These are phyloP conservation scores for Syzygium aqueum DNA, from an alignment of 345 rosid species.

Conservation along the genomic window DNA sequence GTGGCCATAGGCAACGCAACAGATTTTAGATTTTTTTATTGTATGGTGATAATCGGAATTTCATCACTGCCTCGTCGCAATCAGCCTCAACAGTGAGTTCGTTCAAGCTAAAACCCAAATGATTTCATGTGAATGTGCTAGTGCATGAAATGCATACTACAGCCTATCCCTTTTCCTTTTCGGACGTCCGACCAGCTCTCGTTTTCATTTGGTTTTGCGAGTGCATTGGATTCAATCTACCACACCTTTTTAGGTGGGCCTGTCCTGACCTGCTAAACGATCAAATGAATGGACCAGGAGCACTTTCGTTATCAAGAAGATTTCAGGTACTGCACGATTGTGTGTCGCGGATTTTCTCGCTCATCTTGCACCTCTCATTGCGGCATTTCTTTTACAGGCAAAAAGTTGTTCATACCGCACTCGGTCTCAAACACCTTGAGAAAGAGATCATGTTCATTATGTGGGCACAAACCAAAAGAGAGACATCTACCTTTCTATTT, in stretches of 20 bases:
- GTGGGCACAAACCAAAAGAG: neutral
- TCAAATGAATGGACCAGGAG: neutral
- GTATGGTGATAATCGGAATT: neutral
- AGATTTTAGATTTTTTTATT: rapidly evolving
- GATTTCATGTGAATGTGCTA: neutral
- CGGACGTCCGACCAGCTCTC: neutral
- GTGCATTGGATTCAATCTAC: neutral
- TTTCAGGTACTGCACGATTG: neutral
- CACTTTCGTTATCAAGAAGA: neutral
- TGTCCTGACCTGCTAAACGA: neutral
- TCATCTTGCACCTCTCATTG: neutral
- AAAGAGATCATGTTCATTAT: too few relatives aligned
- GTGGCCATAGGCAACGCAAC: neutral
- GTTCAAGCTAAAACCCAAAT: neutral
- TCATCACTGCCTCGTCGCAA: neutral
- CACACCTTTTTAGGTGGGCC: neutral
- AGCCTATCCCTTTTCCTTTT: neutral
- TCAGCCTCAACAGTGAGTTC: neutral
- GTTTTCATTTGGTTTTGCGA: neutral
- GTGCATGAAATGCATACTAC: neutral
- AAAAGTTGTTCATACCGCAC: neutral
- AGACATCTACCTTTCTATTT: neutral
- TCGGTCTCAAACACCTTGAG: neutral
- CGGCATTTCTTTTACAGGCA: neutral
- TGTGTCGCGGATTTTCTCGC: neutral